Conservation (phyloP, 306 rosid genomes). For the Prunus mira region DNA sequence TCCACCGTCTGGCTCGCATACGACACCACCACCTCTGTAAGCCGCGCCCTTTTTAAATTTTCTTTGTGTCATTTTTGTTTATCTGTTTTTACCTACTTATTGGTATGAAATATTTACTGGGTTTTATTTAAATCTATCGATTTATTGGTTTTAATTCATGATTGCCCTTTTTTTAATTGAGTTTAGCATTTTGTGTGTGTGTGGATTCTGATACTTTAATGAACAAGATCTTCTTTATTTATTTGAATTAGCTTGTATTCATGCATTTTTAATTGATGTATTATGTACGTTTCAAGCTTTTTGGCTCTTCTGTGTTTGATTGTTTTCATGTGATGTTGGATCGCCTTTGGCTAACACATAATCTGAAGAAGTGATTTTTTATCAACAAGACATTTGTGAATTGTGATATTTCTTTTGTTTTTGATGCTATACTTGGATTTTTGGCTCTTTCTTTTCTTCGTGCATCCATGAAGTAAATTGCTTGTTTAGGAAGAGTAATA, state of each 20-base stretch:
- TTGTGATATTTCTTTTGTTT: background rate
- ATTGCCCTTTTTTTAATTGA: background rate
- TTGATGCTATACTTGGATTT: background rate
- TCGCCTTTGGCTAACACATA: background rate
- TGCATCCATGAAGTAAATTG: background rate
- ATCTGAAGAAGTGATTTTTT: background rate
- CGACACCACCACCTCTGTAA: conserved; percentile 67
- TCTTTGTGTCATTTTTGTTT: background rate
- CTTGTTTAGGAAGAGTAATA: background rate
- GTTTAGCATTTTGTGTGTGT: background rate
- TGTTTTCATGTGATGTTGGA: background rate
- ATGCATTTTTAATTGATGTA: background rate
- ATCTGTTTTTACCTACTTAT: background rate
- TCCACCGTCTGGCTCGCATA: conserved; percentile 99
- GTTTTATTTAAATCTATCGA: background rate
- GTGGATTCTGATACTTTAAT: background rate
- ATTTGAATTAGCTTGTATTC: background rate
- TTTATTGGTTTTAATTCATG: background rate
- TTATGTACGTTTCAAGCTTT: background rate
- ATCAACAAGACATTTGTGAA: background rate
- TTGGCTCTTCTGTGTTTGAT: background rate
- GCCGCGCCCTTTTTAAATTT: background rate
- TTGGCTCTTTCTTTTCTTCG: background rate
- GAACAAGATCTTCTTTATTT: background rate
- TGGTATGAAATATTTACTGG: conserved; percentile 4